Evolutionary conservation across 164 flowering plant species (phyloP), one percentile per base, ranked within the genome.

Genomic region (Cinnamomum micranthum): DNA sequence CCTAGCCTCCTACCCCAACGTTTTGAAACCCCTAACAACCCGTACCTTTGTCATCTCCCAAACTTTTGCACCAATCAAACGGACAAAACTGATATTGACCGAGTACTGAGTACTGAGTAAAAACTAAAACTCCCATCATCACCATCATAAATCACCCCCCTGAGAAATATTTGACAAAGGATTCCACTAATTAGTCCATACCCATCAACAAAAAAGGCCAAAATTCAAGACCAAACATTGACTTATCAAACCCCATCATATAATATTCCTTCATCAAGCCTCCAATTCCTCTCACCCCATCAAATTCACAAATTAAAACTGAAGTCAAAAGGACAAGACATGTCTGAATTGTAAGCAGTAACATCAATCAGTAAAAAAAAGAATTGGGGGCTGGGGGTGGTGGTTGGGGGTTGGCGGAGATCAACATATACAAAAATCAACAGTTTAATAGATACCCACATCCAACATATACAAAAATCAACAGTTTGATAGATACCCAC

Each of bases 401-500:
- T n/a, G n/a, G n/a, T n/a, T n/a, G n/a, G n/a, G n/a, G n/a, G n/a
- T n/a, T n/a, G n/a, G n/a, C n/a, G 35, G 35, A 0, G 10, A 41
- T 41, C 47, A 41, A 41, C 47, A 4, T 23, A 6, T 65, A 23
- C n/a, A 59, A 28, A 23, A 15, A 65, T 10, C 28, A 25, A n/a
- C 15, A 20, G 52, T 19, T 25, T 27, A 12, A 71, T 15, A 27
- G 47, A 65, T 60, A 51, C 63, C 7, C 47, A 77, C 80, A 70
- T 79, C 81, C 73, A 79, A 51, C n/a, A n/a, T n/a, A n/a, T n/a
- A n/a, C n/a, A n/a, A n/a, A n/a, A n/a, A n/a, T n/a, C n/a, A n/a
- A n/a, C 14, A 20, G 52, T 19, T 24, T 27, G 22, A 71, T 15
- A 27, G 47, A 65, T 60, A 51, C 63, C 7, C 47, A 77, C 80